A percentile compares a stretch with the other conserved stretches of the same genome.
These are phyloP conservation scores for Brassica cretica DNA, from an alignment of 345 rosid genomes.

Conservation along the genomic window DNA sequence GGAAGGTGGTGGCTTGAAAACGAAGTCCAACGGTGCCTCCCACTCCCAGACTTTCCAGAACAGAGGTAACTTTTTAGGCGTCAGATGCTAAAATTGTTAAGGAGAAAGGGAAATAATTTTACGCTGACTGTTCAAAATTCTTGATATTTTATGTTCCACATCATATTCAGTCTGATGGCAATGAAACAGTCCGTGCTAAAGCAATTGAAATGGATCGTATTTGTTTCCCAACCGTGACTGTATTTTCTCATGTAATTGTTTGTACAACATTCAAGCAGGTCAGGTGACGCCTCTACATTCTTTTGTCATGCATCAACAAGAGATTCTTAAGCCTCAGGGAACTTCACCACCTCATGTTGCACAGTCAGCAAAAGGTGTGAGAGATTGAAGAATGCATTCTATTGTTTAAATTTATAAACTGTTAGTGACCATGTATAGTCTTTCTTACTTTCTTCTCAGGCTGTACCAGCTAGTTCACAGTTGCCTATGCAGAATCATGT, in stretches of 20 bases:
- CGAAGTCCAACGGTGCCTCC: constrained; percentile 50
- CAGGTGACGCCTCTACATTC: constrained; percentile 79
- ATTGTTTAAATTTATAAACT: not conserved
- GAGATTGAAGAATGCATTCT: not conserved
- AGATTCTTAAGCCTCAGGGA: constrained; percentile 57
- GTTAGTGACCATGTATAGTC: constrained; percentile 7
- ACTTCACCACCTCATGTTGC: constrained; percentile 63
- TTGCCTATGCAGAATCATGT: constrained; percentile 52
- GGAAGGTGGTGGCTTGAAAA: constrained; percentile 64
- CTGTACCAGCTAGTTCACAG: constrained; percentile 40
- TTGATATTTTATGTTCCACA: not conserved
- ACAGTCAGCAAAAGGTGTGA: constrained; percentile 66
- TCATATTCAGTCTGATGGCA: too few species aligned
- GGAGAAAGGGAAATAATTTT: too few species aligned
- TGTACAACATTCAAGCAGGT: constrained; percentile 61
- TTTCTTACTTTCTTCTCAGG: constrained; percentile 41
- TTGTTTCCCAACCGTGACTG: not conserved
- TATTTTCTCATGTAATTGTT: constrained; percentile 10
- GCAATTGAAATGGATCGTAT: constrained; percentile 5
- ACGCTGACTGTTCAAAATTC: constrained; percentile 5
- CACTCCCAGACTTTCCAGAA: constrained; percentile 60
- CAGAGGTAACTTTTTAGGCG: constrained; percentile 42
- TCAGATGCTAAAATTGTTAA: not conserved
- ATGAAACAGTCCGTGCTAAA: not conserved
- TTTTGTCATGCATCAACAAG: constrained; percentile 75